Percentiles rank a stretch among this genome's conserved stretches.
These are phyloP conservation scores for Poteriospumella lacustris DNA, from an alignment of 108 stramenopile genomes.

Conservation along the genomic window DNA sequence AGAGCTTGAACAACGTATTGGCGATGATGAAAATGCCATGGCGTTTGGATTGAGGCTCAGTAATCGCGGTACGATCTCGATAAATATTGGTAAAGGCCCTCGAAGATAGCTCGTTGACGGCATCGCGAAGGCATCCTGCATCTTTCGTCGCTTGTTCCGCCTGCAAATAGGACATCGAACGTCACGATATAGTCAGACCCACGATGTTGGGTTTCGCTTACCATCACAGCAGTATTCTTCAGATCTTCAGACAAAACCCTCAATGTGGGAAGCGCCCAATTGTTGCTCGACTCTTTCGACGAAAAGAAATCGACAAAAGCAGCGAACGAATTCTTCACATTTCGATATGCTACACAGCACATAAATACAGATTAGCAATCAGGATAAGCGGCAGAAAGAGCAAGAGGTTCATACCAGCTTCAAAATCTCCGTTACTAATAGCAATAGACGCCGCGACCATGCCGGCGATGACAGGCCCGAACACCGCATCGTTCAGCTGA, in stretches of 20 bases:
- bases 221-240: not conserved
- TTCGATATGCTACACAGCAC: not conserved
- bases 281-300: not conserved
- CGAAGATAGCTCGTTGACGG: not conserved
- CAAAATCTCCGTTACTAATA: too few species aligned
- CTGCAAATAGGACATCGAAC: not conserved
- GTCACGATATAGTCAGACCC: not conserved
- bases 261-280: not conserved
- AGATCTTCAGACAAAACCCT: not conserved
- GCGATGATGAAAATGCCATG: not conserved
- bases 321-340: not conserved
- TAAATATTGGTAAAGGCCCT: not conserved
- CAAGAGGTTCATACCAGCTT: too few species aligned
- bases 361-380: too few species aligned
- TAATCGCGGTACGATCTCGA: not conserved
- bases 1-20: slow-evolving; percentile 68
- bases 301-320: not conserved
- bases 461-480: too few species aligned
- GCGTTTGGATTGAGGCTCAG: not conserved
- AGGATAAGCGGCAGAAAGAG: too few species aligned
- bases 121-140: not conserved
- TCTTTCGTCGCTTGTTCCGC: not conserved
- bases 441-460: too few species aligned
- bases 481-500: too few species aligned
- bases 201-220: not conserved